These are phyloP conservation scores for Suillus subalutaceus DNA, from an alignment of 768 basidiomycete genomes.

Conservation along the genomic window DNA sequence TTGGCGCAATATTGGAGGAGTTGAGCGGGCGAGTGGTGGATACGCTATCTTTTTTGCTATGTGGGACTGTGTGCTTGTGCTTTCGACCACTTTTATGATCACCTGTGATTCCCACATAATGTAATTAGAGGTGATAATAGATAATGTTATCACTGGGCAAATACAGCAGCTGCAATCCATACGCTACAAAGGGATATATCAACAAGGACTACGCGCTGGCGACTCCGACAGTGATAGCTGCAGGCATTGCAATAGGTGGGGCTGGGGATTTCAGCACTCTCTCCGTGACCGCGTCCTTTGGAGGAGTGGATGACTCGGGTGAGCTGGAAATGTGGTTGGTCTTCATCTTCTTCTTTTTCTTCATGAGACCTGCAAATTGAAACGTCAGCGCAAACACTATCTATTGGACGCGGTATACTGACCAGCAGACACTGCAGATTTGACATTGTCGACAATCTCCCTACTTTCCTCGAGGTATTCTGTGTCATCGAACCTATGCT, in stretches of 20 bases:
- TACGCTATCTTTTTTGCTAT: background rate
- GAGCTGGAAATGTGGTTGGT: slow-evolving; percentile 25
- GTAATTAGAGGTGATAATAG: too few relatives aligned
- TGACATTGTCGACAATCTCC: slow-evolving; percentile 90
- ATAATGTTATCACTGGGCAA: too few relatives aligned
- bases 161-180: background rate
- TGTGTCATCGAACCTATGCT: slow-evolving; percentile 89
- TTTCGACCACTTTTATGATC: too few relatives aligned
- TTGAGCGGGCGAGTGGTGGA: slow-evolving; percentile 31
- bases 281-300: slow-evolving; percentile 10
- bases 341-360: slow-evolving; percentile 78
- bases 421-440: slow-evolving; percentile 89
- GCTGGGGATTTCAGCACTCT: slow-evolving; percentile 11
- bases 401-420: slow-evolving; percentile 22
- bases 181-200: background rate
- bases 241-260: slow-evolving; percentile 18
- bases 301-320: slow-evolving; percentile 26
- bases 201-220: slow-evolving; percentile 5
- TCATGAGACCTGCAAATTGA: slow-evolving; percentile 60
- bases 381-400: slow-evolving; percentile 21
- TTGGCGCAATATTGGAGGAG: slow-evolving; percentile 89
- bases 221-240: slow-evolving; percentile 19
- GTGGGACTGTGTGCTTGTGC: too few relatives aligned
- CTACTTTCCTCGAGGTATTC: slow-evolving; percentile 90
- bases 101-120: too few relatives aligned